Evolutionary conservation across 2,329 filamentous ascomycete species (phyloP).

Genomic region (Magnaporthiopsis rhizophila): DNA sequence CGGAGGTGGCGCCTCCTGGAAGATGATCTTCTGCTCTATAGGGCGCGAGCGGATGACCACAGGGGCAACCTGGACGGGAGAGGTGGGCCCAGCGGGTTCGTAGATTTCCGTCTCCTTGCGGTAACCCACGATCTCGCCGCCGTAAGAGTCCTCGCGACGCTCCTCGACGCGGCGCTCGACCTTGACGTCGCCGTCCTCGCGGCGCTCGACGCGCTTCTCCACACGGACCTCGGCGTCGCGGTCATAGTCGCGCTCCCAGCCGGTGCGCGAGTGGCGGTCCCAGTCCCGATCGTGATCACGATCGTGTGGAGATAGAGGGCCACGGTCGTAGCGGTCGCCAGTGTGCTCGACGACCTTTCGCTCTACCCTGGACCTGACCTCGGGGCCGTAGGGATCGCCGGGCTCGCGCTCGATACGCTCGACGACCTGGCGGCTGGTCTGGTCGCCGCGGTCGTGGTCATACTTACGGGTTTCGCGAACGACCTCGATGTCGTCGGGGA

Average conservation of each 20-base stretch:
- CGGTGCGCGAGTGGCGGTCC: slow-evolving; percentile 5
- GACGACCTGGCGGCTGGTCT: slow-evolving; percentile 14
- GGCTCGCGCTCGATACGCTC: slow-evolving; percentile 19
- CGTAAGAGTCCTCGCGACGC: slow-evolving; percentile 34
- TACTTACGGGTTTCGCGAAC: slow-evolving; percentile 14
- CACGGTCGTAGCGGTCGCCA: slow-evolving; percentile 27
- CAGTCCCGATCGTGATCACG: slow-evolving; percentile 18
- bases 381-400: slow-evolving; percentile 10
- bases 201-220: slow-evolving; percentile 32
- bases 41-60: slow-evolving; percentile 50
- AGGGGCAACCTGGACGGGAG: slow-evolving; percentile 33
- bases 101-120: slow-evolving; percentile 58
- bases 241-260: slow-evolving; percentile 26
- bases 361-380: slow-evolving; percentile 16
- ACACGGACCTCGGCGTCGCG: slow-evolving; percentile 31
- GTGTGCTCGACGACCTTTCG: slow-evolving; percentile 22
- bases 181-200: slow-evolving; percentile 42
- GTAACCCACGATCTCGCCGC: slow-evolving; percentile 49
- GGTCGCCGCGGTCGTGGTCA: slow-evolving; percentile 16
- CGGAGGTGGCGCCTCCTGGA: slow-evolving; percentile 47
- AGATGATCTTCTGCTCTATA: slow-evolving; percentile 52
- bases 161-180: slow-evolving; percentile 47
- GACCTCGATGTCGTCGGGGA: slow-evolving; percentile 8
- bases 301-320: slow-evolving; percentile 17
- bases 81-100: slow-evolving; percentile 32